Percentiles rank a stretch among this genome's conserved stretches.
These are phyloP conservation scores for Papiliotrema nemorosa DNA, from an alignment of 1,284 basidiomycete species.

Conservation along the genomic window DNA sequence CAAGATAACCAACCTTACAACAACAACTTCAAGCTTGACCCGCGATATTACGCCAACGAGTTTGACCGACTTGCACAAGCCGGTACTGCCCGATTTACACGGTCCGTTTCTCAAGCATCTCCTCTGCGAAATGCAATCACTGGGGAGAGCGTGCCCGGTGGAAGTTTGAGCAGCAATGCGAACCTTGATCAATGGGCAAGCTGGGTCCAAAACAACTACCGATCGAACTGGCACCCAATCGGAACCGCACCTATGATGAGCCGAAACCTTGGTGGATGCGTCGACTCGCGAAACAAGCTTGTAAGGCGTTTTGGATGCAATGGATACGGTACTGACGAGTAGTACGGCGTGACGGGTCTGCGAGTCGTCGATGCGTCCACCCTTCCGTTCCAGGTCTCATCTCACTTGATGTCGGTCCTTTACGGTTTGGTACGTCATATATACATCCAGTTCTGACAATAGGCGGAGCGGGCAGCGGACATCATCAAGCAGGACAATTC, in stretches of 20 bases:
- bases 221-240: constrained; percentile 52
- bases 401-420: constrained; percentile 40
- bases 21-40: constrained; percentile 32
- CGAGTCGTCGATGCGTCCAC: constrained; percentile 54
- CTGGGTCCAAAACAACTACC: constrained; percentile 39
- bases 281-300: constrained; percentile 50
- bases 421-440: constrained; percentile 32
- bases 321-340: not conserved
- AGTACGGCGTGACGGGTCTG: constrained; percentile 50
- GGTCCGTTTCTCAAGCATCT: constrained; percentile 32
- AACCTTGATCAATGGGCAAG: constrained; percentile 43
- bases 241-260: constrained; percentile 63
- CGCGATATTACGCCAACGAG: constrained; percentile 45
- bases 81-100: constrained; percentile 15
- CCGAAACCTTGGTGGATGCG: constrained; percentile 57
- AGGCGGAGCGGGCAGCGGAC: constrained; percentile 40
- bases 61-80: constrained; percentile 28
- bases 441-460: not conserved
- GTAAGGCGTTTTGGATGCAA: constrained; percentile 32
- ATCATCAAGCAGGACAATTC: constrained; percentile 33
- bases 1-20: constrained; percentile 32
- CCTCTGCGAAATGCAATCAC: constrained; percentile 31
- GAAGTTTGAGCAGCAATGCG: not conserved
- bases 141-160: constrained; percentile 44
- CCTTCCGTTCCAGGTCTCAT: constrained; percentile 51